Conservation (phyloP, 2,329 filamentous ascomycete genomes). For the Fusarium pilosicola region DNA sequence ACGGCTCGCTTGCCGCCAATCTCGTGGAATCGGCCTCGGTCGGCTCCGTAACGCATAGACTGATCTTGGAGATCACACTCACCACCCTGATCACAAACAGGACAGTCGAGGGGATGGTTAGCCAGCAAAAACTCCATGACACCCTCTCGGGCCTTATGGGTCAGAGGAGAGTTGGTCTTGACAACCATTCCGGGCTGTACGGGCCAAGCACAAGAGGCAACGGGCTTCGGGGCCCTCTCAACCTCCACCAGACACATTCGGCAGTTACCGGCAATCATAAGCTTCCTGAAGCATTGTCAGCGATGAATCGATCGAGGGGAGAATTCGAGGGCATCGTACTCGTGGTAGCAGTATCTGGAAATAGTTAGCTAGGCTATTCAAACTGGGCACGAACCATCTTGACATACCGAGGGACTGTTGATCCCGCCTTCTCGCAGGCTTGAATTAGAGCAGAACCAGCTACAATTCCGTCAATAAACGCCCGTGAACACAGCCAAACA, state of each 20-base stretch:
- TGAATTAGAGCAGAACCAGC: slow-evolving; percentile 97
- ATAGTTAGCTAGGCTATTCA: slow-evolving; percentile 49
- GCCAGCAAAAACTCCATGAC: slow-evolving; percentile 99
- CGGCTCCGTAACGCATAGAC: slow-evolving; percentile 97
- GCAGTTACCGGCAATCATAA: slow-evolving; percentile 99
- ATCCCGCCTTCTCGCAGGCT: slow-evolving; percentile 97
- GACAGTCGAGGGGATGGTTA: slow-evolving; percentile 96
- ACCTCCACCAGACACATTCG: slow-evolving; percentile 99
- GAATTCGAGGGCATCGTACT: slow-evolving; percentile 67
- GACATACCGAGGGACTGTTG: slow-evolving; percentile 82
- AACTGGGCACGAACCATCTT: slow-evolving; percentile 12
- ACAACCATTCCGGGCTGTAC: slow-evolving; percentile 99
- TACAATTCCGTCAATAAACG: slow-evolving; percentile 59
- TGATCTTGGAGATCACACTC: slow-evolving; percentile 99
- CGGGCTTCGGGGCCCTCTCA: slow-evolving; percentile 93
- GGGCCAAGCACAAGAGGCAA: slow-evolving; percentile 98
- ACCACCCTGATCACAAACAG: slow-evolving; percentile 98
- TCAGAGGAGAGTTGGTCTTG: slow-evolving; percentile 95
- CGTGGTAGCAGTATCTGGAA: slow-evolving; percentile 95
- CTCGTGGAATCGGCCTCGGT: slow-evolving; percentile 97
- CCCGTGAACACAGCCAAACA: slow-evolving; percentile 26
- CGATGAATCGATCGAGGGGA: slow-evolving; percentile 43
- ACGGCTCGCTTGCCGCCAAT: slow-evolving; percentile 94
- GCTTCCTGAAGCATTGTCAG: slow-evolving; percentile 74
- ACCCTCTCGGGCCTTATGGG: slow-evolving; percentile 97